Conservation (phyloP, 139 green algal genomes). For the Dunaliella sp. region DNA sequence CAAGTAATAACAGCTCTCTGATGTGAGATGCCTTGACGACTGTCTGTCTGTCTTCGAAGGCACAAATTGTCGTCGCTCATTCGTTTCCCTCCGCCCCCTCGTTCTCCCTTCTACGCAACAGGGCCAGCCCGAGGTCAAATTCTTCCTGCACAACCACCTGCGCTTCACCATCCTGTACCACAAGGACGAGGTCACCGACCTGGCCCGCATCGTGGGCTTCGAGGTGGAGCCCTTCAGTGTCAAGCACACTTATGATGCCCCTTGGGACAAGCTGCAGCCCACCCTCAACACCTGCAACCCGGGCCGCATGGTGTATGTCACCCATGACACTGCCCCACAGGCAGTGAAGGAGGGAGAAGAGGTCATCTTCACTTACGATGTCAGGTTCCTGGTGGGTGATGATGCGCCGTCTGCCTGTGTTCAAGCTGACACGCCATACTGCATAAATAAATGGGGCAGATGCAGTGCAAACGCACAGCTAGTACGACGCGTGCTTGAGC, state of each 20-base stretch:
- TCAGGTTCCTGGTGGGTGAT: constrained; percentile 74
- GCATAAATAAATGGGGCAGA: too few species aligned
- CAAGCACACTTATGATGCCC: constrained; percentile 85
- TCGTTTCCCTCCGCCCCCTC: neutral
- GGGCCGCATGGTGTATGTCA: constrained; percentile 74
- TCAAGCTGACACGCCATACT: too few species aligned
- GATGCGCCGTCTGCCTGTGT: too few species aligned
- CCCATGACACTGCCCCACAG: constrained; percentile 71
- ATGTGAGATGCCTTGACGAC: too few species aligned
- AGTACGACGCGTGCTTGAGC: too few species aligned
- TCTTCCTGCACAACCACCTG: constrained; percentile 96
- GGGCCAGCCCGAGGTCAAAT: constrained; percentile 65
- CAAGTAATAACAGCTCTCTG: too few species aligned
- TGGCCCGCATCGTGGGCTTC: constrained; percentile 94
- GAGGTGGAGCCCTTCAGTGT: constrained; percentile 94
- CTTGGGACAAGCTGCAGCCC: constrained; percentile 63
- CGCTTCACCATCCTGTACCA: constrained; percentile 97
- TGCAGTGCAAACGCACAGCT: too few species aligned
- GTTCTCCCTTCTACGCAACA: constrained; percentile 14
- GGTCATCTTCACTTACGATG: constrained; percentile 97
- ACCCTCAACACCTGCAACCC: constrained; percentile 91
- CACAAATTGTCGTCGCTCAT: too few species aligned
- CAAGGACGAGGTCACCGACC: constrained; percentile 77
- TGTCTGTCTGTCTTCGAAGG: too few species aligned
- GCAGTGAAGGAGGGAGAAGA: constrained; percentile 79